Conservation (phyloP, 1,284 basidiomycete genomes). For the Malassezia caprae region DNA sequence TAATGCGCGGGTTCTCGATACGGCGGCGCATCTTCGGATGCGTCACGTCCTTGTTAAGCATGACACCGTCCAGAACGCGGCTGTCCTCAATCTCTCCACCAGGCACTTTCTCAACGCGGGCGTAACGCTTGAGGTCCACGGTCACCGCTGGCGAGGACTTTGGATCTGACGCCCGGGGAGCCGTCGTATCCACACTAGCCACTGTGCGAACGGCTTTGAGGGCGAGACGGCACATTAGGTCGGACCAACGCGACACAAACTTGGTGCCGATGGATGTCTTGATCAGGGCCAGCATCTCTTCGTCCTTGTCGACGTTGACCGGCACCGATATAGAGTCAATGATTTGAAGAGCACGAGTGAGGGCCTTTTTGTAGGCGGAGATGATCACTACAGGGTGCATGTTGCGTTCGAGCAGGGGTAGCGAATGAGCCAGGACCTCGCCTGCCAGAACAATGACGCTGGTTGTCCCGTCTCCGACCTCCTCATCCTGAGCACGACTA, state of each 20-base stretch:
- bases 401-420: constrained; percentile 82
- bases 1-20: constrained; percentile 79
- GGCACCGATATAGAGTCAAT: constrained; percentile 77
- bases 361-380: constrained; percentile 88
- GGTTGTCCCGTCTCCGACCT: constrained; percentile 95
- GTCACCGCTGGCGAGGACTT: constrained; percentile 56
- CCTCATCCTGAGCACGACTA: constrained; percentile 91
- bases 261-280: constrained; percentile 99
- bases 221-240: constrained; percentile 92
- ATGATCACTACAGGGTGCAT: constrained; percentile 99
- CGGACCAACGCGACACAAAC: constrained; percentile 89
- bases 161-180: constrained; percentile 12
- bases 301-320: constrained; percentile 75
- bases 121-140: constrained; percentile 96
- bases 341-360: constrained; percentile 79
- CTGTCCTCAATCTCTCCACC: constrained; percentile 95
- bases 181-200: constrained; percentile 51
- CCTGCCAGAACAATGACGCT: constrained; percentile 95
- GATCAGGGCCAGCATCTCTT: constrained; percentile 89
- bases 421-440: constrained; percentile 93
- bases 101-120: constrained; percentile 90
- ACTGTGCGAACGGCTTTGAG: constrained; percentile 84
- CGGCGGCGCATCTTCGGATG: constrained; percentile 91
- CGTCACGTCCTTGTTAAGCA: constrained; percentile 98
- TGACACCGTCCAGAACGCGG: constrained; percentile 75